A percentile compares a stretch with the other conserved stretches of the same genome.
These are phyloP conservation scores for Chimonanthus praecox DNA, from an alignment of 164 flowering plant species.

Conservation along the genomic window DNA sequence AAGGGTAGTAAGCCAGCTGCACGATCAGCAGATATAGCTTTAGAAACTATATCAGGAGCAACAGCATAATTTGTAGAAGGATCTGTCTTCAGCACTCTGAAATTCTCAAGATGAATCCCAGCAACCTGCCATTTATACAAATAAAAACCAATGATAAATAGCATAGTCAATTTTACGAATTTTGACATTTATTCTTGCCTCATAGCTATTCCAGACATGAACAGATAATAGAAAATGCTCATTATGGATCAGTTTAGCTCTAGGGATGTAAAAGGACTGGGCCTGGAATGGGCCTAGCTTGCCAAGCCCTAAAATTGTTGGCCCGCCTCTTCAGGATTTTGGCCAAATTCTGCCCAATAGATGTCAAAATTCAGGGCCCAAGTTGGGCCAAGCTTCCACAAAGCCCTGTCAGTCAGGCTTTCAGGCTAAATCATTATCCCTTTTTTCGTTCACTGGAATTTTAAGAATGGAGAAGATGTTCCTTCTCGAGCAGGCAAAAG, in stretches of 20 bases:
- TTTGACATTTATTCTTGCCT: not conserved
- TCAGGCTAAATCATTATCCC: too few relatives aligned
- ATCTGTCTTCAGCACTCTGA: slow-evolving; percentile 57
- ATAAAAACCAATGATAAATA: slow-evolving; percentile 5
- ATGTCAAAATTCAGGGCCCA: too few relatives aligned
- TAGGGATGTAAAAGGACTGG: too few relatives aligned
- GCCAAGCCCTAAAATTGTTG: too few relatives aligned
- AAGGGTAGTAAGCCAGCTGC: slow-evolving; percentile 67
- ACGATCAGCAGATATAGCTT: slow-evolving; percentile 53
- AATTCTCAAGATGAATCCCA: slow-evolving; percentile 74
- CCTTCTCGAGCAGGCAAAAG: not conserved
- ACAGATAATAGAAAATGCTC: too few relatives aligned
- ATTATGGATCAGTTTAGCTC: too few relatives aligned
- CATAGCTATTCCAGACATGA: not conserved
- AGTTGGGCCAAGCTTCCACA: too few relatives aligned
- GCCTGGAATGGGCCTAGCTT: too few relatives aligned
- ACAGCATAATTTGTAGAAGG: slow-evolving; percentile 67
- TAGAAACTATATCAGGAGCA: slow-evolving; percentile 46
- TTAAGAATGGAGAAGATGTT: not conserved
- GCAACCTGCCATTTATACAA: slow-evolving; percentile 55
- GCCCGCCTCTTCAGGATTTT: too few relatives aligned
- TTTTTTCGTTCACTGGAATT: not conserved
- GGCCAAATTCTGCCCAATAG: too few relatives aligned
- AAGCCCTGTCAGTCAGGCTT: too few relatives aligned
- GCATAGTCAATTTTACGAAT: not conserved